Evolutionary conservation across 148 eudicot species (phyloP).

Genomic region (Silene uniflora): DNA sequence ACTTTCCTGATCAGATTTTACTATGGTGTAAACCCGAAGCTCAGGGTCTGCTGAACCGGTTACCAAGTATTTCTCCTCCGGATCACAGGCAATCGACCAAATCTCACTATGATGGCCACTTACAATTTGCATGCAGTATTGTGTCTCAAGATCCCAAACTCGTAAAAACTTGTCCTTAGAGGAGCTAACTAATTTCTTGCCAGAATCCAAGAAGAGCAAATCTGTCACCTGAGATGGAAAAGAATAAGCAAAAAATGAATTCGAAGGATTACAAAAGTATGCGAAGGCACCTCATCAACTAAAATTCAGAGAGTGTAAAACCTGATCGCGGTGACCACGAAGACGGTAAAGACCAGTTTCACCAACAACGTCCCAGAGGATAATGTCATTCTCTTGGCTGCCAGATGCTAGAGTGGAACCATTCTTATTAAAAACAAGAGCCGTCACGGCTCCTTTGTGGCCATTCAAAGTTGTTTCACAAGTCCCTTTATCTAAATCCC

Average conservation of each 20-base stretch:
- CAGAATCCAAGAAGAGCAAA: constrained; percentile 73
- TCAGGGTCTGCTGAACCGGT: constrained; percentile 87
- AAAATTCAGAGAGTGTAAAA: constrained; percentile 25
- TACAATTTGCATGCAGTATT: constrained; percentile 88
- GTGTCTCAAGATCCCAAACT: constrained; percentile 97
- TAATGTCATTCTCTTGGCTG: constrained; percentile 87
- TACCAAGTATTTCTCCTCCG: constrained; percentile 78
- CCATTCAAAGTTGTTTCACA: constrained; percentile 96
- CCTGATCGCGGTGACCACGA: constrained; percentile 98
- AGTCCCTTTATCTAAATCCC: constrained; percentile 70
- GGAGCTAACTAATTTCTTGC: constrained; percentile 84
- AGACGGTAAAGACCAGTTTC: constrained; percentile 94
- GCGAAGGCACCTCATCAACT: background rate
- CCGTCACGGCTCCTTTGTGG: constrained; percentile 83
- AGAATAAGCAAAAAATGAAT: background rate
- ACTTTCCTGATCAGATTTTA: constrained; percentile 45
- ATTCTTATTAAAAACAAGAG: constrained; percentile 65
- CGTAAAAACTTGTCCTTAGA: constrained; percentile 94
- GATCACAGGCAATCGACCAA: constrained; percentile 83
- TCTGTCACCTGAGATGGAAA: constrained; percentile 65
- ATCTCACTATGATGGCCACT: constrained; percentile 97
- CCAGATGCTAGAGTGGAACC: constrained; percentile 94
- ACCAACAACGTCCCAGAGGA: constrained; percentile 95
- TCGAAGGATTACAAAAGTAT: background rate
- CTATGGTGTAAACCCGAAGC: constrained; percentile 66